Evolutionary conservation across 2,329 filamentous ascomycete genomes (phyloP).

Genomic region (Dichotomopilus funicola): DNA sequence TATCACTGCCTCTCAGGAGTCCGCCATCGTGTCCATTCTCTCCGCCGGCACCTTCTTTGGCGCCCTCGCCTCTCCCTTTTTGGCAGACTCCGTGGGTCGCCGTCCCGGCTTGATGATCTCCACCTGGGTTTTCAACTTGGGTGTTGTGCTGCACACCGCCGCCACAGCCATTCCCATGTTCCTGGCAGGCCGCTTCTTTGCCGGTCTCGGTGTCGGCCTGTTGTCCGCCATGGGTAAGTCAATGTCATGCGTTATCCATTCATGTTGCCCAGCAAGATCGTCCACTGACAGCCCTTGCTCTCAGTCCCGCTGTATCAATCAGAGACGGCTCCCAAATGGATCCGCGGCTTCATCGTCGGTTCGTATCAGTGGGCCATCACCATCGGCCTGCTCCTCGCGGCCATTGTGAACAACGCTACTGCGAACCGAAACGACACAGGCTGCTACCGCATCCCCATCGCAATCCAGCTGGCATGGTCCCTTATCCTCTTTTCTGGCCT

Average conservation of each 20-base stretch:
- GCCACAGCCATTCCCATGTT: conserved; percentile 51
- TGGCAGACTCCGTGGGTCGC: conserved; percentile 59
- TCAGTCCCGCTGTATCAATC: conserved; percentile 65
- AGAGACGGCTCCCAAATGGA: conserved; percentile 51
- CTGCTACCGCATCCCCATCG: conserved; percentile 67
- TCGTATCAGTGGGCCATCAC: conserved; percentile 75
- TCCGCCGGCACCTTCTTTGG: conserved; percentile 60
- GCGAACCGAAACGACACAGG: conserved; percentile 50
- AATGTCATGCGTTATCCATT: too few species aligned
- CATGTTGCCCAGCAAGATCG: too few species aligned
- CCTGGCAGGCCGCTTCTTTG: conserved; percentile 57
- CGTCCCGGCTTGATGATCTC: conserved; percentile 52
- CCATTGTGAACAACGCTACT: conserved; percentile 62
- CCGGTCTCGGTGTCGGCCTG: conserved; percentile 62
- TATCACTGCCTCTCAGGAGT: conserved; percentile 15
- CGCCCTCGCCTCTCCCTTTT: conserved; percentile 56
- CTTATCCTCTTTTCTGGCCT: conserved; percentile 33
- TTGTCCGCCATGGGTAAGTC: conserved; percentile 48
- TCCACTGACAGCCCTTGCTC: too few species aligned
- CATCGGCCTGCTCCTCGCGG: conserved; percentile 62
- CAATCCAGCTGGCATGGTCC: conserved; percentile 54
- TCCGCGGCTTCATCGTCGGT: conserved; percentile 65
- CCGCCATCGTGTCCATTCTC: conserved; percentile 58
- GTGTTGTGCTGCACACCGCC: conserved; percentile 50
- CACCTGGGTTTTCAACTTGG: conserved; percentile 53